Percentiles rank a stretch among this genome's conserved stretches.
Conservation (phyloP, 495 filamentous ascomycete genomes). For the Penicillium riverlandense region DNA sequence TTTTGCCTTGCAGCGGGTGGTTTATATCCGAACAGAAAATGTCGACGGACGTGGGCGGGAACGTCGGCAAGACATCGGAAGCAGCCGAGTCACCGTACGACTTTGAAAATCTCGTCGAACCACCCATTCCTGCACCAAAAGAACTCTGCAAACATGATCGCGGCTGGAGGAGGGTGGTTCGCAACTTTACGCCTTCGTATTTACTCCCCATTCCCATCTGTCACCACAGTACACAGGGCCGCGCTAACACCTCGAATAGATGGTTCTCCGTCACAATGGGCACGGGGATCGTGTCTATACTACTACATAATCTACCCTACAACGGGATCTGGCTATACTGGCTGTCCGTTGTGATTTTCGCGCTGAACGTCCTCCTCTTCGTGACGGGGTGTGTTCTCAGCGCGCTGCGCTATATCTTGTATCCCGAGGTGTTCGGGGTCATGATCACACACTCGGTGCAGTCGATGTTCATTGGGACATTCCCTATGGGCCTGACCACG, state of each 20-base stretch:
- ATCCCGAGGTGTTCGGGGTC: slow-evolving; percentile 46
- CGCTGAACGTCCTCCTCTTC: slow-evolving; percentile 49
- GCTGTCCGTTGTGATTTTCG: slow-evolving; percentile 47
- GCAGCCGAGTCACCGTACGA: too few relatives aligned
- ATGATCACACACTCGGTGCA: slow-evolving; percentile 55
- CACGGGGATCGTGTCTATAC: slow-evolving; percentile 56
- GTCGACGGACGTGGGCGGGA: too few relatives aligned
- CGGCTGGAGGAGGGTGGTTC: slow-evolving; percentile 39
- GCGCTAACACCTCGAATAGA: slow-evolving; percentile 6
- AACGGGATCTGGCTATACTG: slow-evolving; percentile 46
- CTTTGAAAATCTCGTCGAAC: too few relatives aligned
- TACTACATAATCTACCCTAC: slow-evolving; percentile 51
- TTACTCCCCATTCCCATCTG: neutral
- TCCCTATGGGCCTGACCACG: slow-evolving; percentile 59
- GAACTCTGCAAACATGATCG: slow-evolving; percentile 19
- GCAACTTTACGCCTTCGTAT: slow-evolving; percentile 44
- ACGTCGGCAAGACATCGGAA: too few relatives aligned
- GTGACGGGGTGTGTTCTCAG: slow-evolving; percentile 29
- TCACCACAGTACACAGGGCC: neutral
- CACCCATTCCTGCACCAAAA: neutral
- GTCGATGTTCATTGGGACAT: slow-evolving; percentile 53
- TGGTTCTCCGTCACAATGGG: slow-evolving; percentile 57
- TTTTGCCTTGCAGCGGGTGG: too few relatives aligned
- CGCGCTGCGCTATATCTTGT: slow-evolving; percentile 48
- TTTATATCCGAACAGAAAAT: too few relatives aligned